phyloP scores from a whole-genome alignment of 2,329 filamentous ascomycete species.

The Endoconidiophora polonica region DNA sequence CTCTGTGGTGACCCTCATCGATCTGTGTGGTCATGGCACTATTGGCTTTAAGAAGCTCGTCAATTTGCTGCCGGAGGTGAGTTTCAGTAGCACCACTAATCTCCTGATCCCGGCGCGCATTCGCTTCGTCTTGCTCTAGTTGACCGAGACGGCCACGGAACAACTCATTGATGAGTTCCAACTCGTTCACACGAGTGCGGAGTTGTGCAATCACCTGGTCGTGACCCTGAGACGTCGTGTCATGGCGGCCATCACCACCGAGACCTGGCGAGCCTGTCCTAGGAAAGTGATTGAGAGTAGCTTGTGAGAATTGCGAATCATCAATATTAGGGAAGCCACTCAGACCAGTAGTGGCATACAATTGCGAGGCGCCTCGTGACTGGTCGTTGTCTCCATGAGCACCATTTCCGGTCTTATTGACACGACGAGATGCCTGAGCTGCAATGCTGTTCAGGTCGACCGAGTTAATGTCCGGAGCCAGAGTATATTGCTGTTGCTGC shows the following conservation, averaged over 20 bases:
- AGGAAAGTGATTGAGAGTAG: slow-evolving; percentile 33
- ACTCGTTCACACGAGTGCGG: slow-evolving; percentile 88
- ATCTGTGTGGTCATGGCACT: slow-evolving; percentile 41
- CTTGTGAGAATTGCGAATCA: slow-evolving; percentile 48
- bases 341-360: slow-evolving; percentile 53
- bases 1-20: slow-evolving; percentile 61
- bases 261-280: slow-evolving; percentile 35
- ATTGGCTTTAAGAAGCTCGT: slow-evolving; percentile 25
- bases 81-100: slow-evolving; percentile 38
- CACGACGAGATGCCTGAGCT: slow-evolving; percentile 8
- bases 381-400: slow-evolving; percentile 4
- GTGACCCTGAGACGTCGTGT: slow-evolving; percentile 53
- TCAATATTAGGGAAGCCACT: slow-evolving; percentile 67
- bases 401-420: slow-evolving; percentile 6
- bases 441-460: slow-evolving; percentile 11
- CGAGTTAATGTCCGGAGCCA: slow-evolving; percentile 11
- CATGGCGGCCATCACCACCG: slow-evolving; percentile 46
- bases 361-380: slow-evolving; percentile 15
- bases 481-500: slow-evolving; percentile 10
- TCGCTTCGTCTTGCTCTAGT: slow-evolving; percentile 59
- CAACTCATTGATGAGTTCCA: slow-evolving; percentile 84
- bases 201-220: slow-evolving; percentile 65
- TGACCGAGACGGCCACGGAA: slow-evolving; percentile 63
- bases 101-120: slow-evolving; percentile 43
- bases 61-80: slow-evolving; percentile 39